These are phyloP conservation scores for Abelmoschus esculentus DNA, from an alignment of 345 rosid species.

Conservation along the genomic window DNA sequence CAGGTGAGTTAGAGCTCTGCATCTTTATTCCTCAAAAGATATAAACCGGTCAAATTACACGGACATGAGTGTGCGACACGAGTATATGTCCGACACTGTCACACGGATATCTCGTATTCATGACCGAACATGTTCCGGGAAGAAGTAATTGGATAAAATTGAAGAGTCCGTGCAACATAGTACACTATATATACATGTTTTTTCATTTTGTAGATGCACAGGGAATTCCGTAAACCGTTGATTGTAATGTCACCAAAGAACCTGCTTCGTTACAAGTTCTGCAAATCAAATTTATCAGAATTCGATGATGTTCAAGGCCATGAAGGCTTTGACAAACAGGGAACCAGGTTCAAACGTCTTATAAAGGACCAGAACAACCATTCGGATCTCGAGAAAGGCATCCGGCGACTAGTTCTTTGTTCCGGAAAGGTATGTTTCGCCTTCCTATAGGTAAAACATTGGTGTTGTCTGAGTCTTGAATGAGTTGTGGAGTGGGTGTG, in stretches of 20 bases:
- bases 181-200: background rate
- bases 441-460: no score
- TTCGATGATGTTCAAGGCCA: constrained; percentile 95
- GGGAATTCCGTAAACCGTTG: constrained; percentile 87
- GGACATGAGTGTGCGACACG: background rate
- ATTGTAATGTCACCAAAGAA: constrained; percentile 87
- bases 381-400: constrained; percentile 76
- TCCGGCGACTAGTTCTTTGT: constrained; percentile 79
- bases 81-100: background rate
- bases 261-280: constrained; percentile 81
- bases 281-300: constrained; percentile 89
- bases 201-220: constrained; percentile 18
- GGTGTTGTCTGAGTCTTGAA: no score
- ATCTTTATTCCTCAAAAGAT: background rate
- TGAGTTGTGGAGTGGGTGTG: no score
- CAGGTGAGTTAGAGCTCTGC: constrained; percentile 36
- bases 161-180: background rate
- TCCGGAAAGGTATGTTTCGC: constrained; percentile 65
- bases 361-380: constrained; percentile 82
- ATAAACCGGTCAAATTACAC: background rate
- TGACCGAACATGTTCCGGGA: background rate
- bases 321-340: constrained; percentile 93
- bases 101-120: no score
- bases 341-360: constrained; percentile 86
- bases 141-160: no score